phyloP scores from a whole-genome alignment of 148 eudicot genomes.

The Talinum fruticosum region DNA sequence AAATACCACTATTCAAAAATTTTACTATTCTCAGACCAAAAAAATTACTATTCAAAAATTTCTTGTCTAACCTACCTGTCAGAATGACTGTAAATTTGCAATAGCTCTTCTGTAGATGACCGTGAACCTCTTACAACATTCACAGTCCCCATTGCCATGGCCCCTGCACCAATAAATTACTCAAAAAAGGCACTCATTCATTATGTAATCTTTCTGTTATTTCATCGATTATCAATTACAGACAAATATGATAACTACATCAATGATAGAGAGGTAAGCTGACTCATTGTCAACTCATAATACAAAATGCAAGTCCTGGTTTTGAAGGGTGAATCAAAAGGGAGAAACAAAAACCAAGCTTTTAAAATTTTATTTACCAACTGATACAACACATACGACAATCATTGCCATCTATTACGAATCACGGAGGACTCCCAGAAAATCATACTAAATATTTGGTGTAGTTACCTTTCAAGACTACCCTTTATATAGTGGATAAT shows the following conservation, averaged over 20 bases:
- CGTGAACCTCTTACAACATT: slow-evolving; percentile 95
- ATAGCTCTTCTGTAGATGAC: slow-evolving; percentile 84
- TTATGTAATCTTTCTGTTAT: background rate
- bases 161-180: slow-evolving; percentile 41
- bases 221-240: background rate
- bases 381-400: background rate
- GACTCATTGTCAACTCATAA: background rate
- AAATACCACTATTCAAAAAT: background rate
- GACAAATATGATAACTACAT: background rate
- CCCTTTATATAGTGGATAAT: background rate
- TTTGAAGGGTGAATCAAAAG: background rate
- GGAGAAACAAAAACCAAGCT: background rate
- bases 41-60: background rate
- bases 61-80: slow-evolving; percentile 60
- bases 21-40: no score
- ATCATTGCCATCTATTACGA: background rate
- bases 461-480: background rate
- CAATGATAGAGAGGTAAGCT: background rate
- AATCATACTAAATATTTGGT: background rate
- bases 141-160: slow-evolving; percentile 94
- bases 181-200: background rate
- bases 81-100: slow-evolving; percentile 90
- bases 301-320: background rate
- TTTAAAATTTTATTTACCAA: background rate
- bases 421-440: no score